Evolutionary conservation across 2,329 filamentous ascomycete genomes (phyloP), one percentile per base, ranked within the genome.

Genomic region (Fusarium sarcochroum): DNA sequence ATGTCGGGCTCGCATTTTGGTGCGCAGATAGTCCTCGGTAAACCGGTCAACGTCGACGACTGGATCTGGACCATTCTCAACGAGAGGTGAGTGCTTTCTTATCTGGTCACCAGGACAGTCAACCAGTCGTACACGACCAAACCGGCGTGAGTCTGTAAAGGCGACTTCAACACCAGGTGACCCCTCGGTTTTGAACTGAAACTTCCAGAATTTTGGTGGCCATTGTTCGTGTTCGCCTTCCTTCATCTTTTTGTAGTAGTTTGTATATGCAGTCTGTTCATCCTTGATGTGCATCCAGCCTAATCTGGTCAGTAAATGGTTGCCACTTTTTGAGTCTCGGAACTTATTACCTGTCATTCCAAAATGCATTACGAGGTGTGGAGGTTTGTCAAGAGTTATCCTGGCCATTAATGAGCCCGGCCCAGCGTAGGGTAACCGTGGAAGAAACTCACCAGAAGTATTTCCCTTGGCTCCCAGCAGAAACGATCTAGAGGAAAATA

Each of bases 1-100:
- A 73, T 89, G 93, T 55, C 95, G 94, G 58, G 86, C 88, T 49
- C 81, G 84, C 82, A 98, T 84, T 78, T 93, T 92, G 56, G 84
- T 79, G n/a, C 79, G 80, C 18, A 99, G 80, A 86, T 93, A 98
- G 1, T 89, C 86, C 55, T 91, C 86, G 0, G 93, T 97, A 67
- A 98, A 87, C 2, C 89, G 79, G 44, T 94, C 89, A 63, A 88
- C 89, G 76, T 98, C 94, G 2, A 93, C 84, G 1, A 98, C 91
- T 0, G 96, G 96, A 80, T 99, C 96, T 0, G 96, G 95, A 0
- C 96, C 96, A 75, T 98, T 98, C 77, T 97, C 93, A 35, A 92
- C 91, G 4, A 99, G 83, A 1, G 96, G 96, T 0, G 89, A 90
- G 60, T 91, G 82, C 20, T 91, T 86, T 54, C 95, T 85, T 72